These are phyloP conservation scores for Xylaria scruposa DNA, from an alignment of 495 filamentous ascomycete genomes.

Conservation along the genomic window DNA sequence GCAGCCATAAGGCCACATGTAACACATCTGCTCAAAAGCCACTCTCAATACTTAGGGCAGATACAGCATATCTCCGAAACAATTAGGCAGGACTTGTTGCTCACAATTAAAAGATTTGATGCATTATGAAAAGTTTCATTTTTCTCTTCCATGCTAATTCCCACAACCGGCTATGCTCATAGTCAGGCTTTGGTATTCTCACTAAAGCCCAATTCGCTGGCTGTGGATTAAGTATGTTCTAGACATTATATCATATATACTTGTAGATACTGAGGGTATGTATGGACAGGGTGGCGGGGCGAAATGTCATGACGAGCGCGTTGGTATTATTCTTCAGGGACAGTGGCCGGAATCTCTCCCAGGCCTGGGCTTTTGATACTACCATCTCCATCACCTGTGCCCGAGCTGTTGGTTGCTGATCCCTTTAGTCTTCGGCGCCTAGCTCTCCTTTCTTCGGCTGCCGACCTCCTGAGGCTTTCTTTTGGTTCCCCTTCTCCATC, in stretches of 20 bases:
- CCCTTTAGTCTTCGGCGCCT: constrained; percentile 42
- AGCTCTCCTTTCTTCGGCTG: constrained; percentile 41
- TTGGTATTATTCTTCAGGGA: constrained; percentile 31
- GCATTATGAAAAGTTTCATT: background rate
- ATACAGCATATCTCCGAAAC: background rate
- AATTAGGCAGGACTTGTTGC: background rate
- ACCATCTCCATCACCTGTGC: constrained; percentile 32
- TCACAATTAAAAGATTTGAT: background rate
- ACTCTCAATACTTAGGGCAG: background rate
- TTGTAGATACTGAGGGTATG: constrained; percentile 26
- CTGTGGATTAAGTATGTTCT: constrained; percentile 21
- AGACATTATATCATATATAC: constrained; percentile 35
- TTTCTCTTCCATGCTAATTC: constrained; percentile 4
- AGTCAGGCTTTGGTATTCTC: background rate
- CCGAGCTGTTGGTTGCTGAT: constrained; percentile 28
- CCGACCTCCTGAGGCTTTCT: constrained; percentile 61
- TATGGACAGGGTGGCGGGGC: background rate
- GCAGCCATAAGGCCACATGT: background rate
- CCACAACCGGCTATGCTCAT: background rate
- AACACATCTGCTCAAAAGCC: background rate
- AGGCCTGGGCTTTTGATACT: constrained; percentile 30
- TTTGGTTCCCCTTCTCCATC: constrained; percentile 64
- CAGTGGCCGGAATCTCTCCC: constrained; percentile 32
- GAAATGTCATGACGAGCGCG: background rate
- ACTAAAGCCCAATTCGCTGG: constrained; percentile 7